Base-by-base conservation (phyloP, 352 stramenopile genomes). In the Elongisporangium undulatum region DNA sequence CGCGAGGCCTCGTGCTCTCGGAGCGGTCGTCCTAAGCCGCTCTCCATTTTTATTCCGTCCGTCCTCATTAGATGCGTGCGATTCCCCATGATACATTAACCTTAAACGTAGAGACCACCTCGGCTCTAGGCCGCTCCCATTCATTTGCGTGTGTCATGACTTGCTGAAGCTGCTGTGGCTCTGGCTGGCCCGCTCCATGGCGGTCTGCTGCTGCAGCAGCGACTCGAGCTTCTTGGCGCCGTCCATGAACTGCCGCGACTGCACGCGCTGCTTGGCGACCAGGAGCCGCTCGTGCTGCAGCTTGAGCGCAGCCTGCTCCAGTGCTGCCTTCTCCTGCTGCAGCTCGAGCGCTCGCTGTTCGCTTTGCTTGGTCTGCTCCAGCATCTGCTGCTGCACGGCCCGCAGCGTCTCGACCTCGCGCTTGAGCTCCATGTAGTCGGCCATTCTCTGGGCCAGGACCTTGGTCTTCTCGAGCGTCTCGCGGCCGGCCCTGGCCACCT, bases 231-330 rank as follows among this genome's bases (percentile, higher is more conserved):
- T 85, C 38, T 74, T 72, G 21, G 85, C 77, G 50, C 79, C 76
- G 54, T 92, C 76, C 19, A 92, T 63, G 53, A 94, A 79, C 55
- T 90, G 77, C 20, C 82, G 79, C 58, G 82, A 92, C 65, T 94
- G 76, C 63, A 87, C 62, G 48, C 82, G 85, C 66, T 91, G 80
- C 61, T 86, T 90, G 39, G 79, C 79, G 19, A 92, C 71, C 53
- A 82, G 50, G 13, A 92, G 64, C 6, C 79, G 73, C 63, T 94
- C 85, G 20, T 84, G 82, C 56, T 92, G 75, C 49, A 94, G 66
- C 51, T 85, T 73, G 21, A 71, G 63, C 15, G 73, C 65, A 2
- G 79, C 69, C 20, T 78, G 69, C 24, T 90, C 79, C 23, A 94
- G 61, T 20, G 68, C 64, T 45, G 70, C 71, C 49, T 79, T 75